Evolutionary conservation across 306 rosid species (phyloP).

Genomic region (Vigna mungo): DNA sequence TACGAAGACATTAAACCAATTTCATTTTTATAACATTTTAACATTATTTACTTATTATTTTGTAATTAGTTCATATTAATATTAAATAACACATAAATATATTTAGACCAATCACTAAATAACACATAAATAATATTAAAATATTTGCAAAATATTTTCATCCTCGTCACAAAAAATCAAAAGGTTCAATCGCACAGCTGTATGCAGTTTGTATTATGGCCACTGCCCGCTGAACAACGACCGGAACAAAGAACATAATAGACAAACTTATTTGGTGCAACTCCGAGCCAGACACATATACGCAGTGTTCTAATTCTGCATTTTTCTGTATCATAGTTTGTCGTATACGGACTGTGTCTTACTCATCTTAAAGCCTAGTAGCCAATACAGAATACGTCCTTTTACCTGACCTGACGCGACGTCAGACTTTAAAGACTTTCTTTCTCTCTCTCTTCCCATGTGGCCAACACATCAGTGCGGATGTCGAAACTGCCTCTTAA

Average conservation of each 20-base stretch:
- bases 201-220: neutral
- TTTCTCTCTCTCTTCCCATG: neutral
- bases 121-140: too few species aligned
- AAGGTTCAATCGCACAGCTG: neutral
- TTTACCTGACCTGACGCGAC: neutral
- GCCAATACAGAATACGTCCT: neutral
- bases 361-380: neutral
- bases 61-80: too few species aligned
- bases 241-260: neutral
- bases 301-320: neutral
- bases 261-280: neutral
- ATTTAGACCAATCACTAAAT: too few species aligned
- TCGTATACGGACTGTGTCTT: neutral
- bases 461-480: constrained; percentile 11
- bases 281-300: neutral
- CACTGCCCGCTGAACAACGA: neutral
- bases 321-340: neutral
- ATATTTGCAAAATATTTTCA: too few species aligned
- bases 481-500: constrained; percentile 1
- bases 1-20: too few species aligned
- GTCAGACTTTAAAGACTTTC: neutral
- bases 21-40: too few species aligned
- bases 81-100: too few species aligned
- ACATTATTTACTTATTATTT: too few species aligned
- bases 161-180: neutral